These are phyloP conservation scores for Mediolabrus comicus DNA, from an alignment of 108 stramenopile species.

Conservation along the genomic window DNA sequence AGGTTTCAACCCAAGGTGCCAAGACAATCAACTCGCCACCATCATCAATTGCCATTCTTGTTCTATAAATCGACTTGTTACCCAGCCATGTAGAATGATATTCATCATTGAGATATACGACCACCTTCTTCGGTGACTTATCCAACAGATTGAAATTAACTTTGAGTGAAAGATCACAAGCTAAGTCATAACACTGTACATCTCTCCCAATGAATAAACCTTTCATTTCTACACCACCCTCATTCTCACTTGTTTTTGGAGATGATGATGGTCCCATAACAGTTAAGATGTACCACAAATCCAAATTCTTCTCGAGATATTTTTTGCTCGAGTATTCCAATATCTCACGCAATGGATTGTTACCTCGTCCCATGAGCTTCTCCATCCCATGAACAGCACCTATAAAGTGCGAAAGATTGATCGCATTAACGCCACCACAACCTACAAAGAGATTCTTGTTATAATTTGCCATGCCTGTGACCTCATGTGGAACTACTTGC, in stretches of 20 bases:
- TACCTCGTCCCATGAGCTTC: constrained; percentile 90
- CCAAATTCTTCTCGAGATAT: constrained; percentile 65
- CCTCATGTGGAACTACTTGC: constrained; percentile 88
- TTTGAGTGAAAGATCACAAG: constrained; percentile 83
- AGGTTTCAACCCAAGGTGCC: constrained; percentile 86
- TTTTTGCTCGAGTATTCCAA: constrained; percentile 84
- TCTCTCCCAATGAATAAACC: constrained; percentile 93
- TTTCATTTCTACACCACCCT: constrained; percentile 52
- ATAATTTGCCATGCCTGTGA: constrained; percentile 97
- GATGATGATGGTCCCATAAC: constrained; percentile 74
- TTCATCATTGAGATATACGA: constrained; percentile 89
- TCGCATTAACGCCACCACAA: constrained; percentile 90
- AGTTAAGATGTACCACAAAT: constrained; percentile 90
- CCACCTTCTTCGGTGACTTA: constrained; percentile 72
- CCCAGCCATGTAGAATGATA: constrained; percentile 97
- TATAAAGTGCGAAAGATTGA: constrained; percentile 94
- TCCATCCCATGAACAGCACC: constrained; percentile 98
- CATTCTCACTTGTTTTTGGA: constrained; percentile 42
- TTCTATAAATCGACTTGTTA: constrained; percentile 94
- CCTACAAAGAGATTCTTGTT: constrained; percentile 93
- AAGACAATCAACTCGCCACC: constrained; percentile 90
- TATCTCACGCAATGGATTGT: constrained; percentile 89
- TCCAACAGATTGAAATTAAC: constrained; percentile 92
- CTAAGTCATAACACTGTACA: constrained; percentile 82
- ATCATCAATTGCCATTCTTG: constrained; percentile 94